Evolutionary conservation across 129 eudicot species (phyloP).

Genomic region (Centrapalus pauciflorus): DNA sequence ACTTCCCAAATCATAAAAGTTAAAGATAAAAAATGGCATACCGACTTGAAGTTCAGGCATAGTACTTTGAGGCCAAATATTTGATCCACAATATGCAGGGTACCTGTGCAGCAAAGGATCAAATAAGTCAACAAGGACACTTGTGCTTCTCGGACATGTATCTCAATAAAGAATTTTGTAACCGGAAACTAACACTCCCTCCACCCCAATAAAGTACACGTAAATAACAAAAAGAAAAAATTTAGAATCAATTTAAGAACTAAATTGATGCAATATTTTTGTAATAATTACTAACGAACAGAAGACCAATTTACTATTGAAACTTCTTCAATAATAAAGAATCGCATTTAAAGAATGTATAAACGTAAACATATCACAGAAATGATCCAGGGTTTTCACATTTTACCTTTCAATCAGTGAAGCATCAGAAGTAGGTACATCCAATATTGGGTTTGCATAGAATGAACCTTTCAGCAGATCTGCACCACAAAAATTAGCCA

Average conservation of each 20-base stretch:
- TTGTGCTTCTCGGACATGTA: too few species aligned
- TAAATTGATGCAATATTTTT: neutral
- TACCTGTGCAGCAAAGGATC: conserved; percentile 43
- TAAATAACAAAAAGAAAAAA: too few species aligned
- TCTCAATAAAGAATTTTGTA: too few species aligned
- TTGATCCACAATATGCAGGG: conserved; percentile 92
- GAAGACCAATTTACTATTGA: neutral
- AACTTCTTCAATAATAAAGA: neutral
- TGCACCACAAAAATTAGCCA: conserved; percentile 28
- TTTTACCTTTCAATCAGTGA: conserved; percentile 54
- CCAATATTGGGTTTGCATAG: conserved; percentile 87
- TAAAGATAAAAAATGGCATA: conserved; percentile 29
- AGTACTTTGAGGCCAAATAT: conserved; percentile 78
- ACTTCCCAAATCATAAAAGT: conserved; percentile 2
- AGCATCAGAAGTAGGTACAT: conserved; percentile 60
- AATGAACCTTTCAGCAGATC: conserved; percentile 91
- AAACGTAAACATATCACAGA: neutral
- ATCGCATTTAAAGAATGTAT: neutral
- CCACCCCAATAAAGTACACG: too few species aligned
- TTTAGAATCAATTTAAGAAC: neutral
- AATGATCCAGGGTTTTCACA: neutral
- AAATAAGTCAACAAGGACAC: too few species aligned
- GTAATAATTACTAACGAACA: neutral
- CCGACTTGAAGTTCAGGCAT: conserved; percentile 93
- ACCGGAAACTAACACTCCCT: too few species aligned